Evolutionary conservation across 1,284 basidiomycete species (phyloP), one percentile per base, ranked within the genome.

Genomic region (Sporisorium exsertum): DNA sequence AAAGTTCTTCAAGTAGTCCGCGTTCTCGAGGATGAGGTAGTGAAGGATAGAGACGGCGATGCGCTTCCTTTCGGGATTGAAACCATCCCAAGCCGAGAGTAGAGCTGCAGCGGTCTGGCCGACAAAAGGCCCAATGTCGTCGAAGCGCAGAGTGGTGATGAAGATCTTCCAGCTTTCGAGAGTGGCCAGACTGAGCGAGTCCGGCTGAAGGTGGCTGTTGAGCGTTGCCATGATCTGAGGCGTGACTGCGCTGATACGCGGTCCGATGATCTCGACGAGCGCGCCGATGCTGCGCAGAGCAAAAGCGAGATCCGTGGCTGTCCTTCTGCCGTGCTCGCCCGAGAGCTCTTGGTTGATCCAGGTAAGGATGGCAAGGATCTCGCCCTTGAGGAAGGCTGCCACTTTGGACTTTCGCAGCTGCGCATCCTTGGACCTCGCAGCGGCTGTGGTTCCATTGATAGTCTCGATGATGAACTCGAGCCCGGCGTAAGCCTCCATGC

Each of bases 51-150:
- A 84, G 46, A 86, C 88, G 0, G 92, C 93, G 1, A 89, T 85
- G 1, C 87, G 84, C 18, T 89, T 90, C 54, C 91, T 90, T 5
- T 85, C 81, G 0, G 86, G 63, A 15, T 90, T 89, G 62, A 98
- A 90, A 0, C 86, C 87, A 3, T 89, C 82, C 97, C 97, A 99
- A 1, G 89, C 89, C 1, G 91, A 88, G 7, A 95, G 89, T 50
- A 98, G 89, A 0, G 93, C 91, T 0, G 97, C 95, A 32, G 92
- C 93, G 0, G 94, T 97, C 6, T 93, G 90, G 3, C 94, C 95
- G 47, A 97, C 89, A 82, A 94, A 91, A 1, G 93, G 91, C 1
- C 93, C 92, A 27, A 96, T 88, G 69, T 98, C 95, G 40, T 87
- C 86, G 27, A 90, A 89, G 5, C 88, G 87, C 45, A 97, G 87